phyloP scores from a whole-genome alignment of 257 asterid species.

The Fraxinus anomala region DNA sequence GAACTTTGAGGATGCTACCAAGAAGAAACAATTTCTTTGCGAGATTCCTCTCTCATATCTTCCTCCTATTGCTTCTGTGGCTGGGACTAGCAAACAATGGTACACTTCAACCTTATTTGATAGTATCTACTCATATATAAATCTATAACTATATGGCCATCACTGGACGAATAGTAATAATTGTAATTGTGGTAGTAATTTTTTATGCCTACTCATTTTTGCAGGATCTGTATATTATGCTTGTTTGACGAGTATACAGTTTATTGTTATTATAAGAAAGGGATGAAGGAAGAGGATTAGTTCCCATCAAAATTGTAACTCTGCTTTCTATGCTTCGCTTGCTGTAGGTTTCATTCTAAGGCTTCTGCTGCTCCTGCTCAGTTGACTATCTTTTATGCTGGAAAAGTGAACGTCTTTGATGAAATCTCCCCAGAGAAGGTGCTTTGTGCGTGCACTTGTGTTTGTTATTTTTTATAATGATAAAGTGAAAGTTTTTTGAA shows the following conservation, averaged over 20 bases:
- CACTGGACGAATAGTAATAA: neutral
- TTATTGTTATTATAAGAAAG: neutral
- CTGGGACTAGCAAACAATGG: slow-evolving; percentile 58
- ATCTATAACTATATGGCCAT: neutral
- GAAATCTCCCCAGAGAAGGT: slow-evolving; percentile 85
- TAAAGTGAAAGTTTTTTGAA: neutral
- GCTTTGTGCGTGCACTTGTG: slow-evolving; percentile 3
- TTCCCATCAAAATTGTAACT: neutral
- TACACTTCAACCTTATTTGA: slow-evolving; percentile 27
- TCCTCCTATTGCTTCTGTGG: slow-evolving; percentile 38
- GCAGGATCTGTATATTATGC: neutral
- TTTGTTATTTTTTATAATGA: neutral
- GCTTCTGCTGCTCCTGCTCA: slow-evolving; percentile 49
- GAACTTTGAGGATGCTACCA: slow-evolving; percentile 36
- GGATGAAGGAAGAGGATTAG: neutral
- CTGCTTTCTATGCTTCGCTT: slow-evolving; percentile 16
- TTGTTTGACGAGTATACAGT: neutral
- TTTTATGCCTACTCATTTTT: neutral
- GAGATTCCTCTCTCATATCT: slow-evolving; percentile 43
- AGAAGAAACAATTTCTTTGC: slow-evolving; percentile 52
- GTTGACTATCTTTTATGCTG: slow-evolving; percentile 78
- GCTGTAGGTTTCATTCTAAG: slow-evolving; percentile 48
- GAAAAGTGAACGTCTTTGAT: slow-evolving; percentile 67
- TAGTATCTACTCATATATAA: neutral
- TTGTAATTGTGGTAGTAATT: neutral